Base-by-base conservation (phyloP, 176 grass and related monocot genomes). In the Calamus simplicifolius region DNA sequence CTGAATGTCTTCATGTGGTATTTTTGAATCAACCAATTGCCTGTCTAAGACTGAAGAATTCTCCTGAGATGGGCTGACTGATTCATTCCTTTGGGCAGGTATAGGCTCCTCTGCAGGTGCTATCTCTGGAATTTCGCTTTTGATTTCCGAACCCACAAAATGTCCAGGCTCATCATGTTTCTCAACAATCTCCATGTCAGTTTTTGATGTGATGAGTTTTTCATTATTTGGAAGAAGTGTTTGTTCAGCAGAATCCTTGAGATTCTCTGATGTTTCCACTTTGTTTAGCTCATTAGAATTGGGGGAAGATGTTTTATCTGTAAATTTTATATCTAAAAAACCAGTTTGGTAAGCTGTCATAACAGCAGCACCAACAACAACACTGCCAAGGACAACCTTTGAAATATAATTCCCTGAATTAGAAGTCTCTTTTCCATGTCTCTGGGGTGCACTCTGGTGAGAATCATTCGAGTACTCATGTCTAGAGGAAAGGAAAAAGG, bases 281-380 rank as follows among this genome's bases (percentile, higher is more conserved):
- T 43, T 25, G 63, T 76, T 63, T 75, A 81, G 30, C 6, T 71
- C 62, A 52, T 30, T 63, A 23, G 59, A 60, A 51, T 48, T 51
- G 6, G 66, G 71, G 58, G 81, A 64, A 23, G 75, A 68, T 62
- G 78, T 80, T 56, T 61, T 53, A 25, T 84, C 80, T 49, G 70
- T 78, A 38, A 71, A 54, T 73, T 67, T 59, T 74, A 80, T 53
- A 55, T 89, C 73, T 67, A 89, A 64, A 54, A 79, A 92, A 18
- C 85, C 93, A 54, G 50, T n/a, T 73, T 89, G 77, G 73, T 92
- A 82, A 67, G 88, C 85, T 67, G 70, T 81, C 58, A 89, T 60
- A 57, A 63, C 82, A 73, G 81, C 81, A 29, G 73, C 81, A 43
- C 81, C 93, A 57, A 88, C 64, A 8, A 83, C 31, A 64, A 86